Percentiles rank a stretch among this genome's conserved stretches.
phyloP scores from a whole-genome alignment of 345 rosid genomes.

The Cochlearia excelsa region DNA sequence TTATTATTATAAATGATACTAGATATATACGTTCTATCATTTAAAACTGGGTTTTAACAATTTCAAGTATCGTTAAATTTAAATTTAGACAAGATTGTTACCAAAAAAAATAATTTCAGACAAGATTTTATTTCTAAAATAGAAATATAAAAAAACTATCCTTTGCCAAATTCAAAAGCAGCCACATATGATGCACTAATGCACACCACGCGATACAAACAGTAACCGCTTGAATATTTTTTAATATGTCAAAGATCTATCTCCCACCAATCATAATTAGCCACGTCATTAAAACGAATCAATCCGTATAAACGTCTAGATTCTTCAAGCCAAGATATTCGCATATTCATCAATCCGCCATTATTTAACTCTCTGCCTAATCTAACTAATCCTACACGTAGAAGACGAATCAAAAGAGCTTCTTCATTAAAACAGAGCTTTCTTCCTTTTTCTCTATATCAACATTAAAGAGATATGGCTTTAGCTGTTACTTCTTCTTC shows the following conservation, averaged over 20 bases:
- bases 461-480: slow-evolving; percentile 40
- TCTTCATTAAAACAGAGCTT: neutral
- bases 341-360: slow-evolving; percentile 3
- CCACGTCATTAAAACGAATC: slow-evolving; percentile 39
- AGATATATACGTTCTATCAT: no score
- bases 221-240: neutral
- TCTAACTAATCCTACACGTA: neutral
- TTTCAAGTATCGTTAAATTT: no score
- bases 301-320: slow-evolving; percentile 40
- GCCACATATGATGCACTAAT: no score
- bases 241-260: neutral
- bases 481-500: slow-evolving; percentile 58
- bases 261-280: slow-evolving; percentile 11
- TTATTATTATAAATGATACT: no score
- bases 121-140: no score
- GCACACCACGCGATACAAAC: neutral
- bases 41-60: no score
- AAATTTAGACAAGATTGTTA: no score
- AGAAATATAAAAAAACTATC: no score
- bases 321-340: slow-evolving; percentile 42
- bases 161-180: no score
- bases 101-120: no score
- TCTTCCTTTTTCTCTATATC: neutral
- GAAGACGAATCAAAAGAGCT: neutral
- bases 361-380: slow-evolving; percentile 41